Evolutionary conservation across 441 rosid genomes (phyloP), one percentile per base, ranked within the genome.

Genomic region (Erodium texanum): DNA sequence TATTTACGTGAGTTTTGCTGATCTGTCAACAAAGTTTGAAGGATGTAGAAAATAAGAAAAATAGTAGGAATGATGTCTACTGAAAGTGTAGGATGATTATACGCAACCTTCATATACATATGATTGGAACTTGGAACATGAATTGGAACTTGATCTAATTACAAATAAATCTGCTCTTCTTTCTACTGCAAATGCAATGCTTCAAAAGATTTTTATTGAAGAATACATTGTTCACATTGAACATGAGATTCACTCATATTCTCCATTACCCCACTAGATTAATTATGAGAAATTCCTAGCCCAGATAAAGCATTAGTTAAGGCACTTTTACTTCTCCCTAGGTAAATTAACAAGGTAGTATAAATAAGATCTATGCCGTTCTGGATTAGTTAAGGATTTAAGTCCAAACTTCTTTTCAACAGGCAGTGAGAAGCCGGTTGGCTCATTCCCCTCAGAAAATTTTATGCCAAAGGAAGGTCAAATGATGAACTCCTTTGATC

Each of bases 351-450:
- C 0, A 6, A 32, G 41, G 41, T 36, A 36, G 8, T 5, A 36
- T 36, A 36, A 36, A 36, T 36, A 36, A 4, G 11, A 36, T 36
- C 41, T 36, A 36, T 45, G 54, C 54, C 64, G 23, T 22, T 23
- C 23, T 58, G 27, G 27, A 22, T 67, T 34, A 11, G 27, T 68
- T 56, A 0, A 68, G 18, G 76, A 68, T 61, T 65, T 19, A 66
- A 45, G 70, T 62, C 67, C 73, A 66, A 69, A 62, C 29, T 70
- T 66, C 29, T 66, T 68, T 67, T 73, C 66, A 73, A 61, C 83
- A 80, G 82, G 75, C 7, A 70, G 66, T 16, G 75, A 79, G 71
- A 83, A 71, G 71, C 69, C 77, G 5, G 56, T 69, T 78, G 69
- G 32, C 22, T 23, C 64, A 59, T 24, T 24, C 64, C 64, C 64